Evolutionary conservation across 148 eudicot genomes (phyloP).

Genomic region (Chenopodium formosanum): DNA sequence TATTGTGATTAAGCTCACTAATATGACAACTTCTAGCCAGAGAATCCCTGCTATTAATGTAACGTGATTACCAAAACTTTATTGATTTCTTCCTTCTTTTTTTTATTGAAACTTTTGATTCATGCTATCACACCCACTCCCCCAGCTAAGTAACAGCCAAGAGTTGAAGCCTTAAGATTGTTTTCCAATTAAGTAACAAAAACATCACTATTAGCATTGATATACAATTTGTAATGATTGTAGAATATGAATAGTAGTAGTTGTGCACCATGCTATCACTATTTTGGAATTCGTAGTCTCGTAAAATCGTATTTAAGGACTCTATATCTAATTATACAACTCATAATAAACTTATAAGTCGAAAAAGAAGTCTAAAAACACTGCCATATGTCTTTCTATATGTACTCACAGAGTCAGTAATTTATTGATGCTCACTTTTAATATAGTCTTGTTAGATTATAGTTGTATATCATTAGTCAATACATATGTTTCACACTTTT

Average conservation of each 20-base stretch:
- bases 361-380: too few relatives aligned
- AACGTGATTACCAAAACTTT: constrained; percentile 13
- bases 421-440: too few relatives aligned
- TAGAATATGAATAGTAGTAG: neutral
- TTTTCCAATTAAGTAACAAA: neutral
- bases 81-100: neutral
- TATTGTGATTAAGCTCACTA: neutral
- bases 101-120: neutral
- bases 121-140: neutral
- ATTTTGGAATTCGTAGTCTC: neutral
- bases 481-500: too few relatives aligned
- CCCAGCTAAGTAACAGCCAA: neutral
- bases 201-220: neutral
- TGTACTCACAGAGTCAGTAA: too few relatives aligned
- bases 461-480: too few relatives aligned
- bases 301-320: too few relatives aligned
- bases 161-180: neutral
- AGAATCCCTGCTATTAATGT: constrained; percentile 12
- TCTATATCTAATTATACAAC: too few relatives aligned
- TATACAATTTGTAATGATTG: neutral
- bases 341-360: too few relatives aligned
- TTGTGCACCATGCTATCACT: too few relatives aligned
- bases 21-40: constrained; percentile 7
- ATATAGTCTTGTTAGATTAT: too few relatives aligned
- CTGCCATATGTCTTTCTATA: too few relatives aligned